Evolutionary conservation across 2,329 filamentous ascomycete genomes (phyloP).

Genomic region (Xylogone sp.): DNA sequence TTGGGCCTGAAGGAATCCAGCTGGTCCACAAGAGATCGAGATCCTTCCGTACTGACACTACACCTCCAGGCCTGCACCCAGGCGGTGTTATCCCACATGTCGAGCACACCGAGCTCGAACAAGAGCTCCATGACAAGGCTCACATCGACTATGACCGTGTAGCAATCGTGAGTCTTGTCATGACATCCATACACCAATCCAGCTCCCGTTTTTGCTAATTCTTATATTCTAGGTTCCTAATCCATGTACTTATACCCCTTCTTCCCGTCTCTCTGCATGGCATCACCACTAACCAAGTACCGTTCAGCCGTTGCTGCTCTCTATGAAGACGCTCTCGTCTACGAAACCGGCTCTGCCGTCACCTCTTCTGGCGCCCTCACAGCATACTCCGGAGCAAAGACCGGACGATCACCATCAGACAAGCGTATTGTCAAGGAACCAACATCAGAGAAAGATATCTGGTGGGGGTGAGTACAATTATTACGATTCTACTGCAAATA

Average conservation of each 20-base stretch:
- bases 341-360: slow-evolving; percentile 96
- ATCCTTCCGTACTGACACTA: slow-evolving; percentile 15
- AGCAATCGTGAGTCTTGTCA: slow-evolving; percentile 70
- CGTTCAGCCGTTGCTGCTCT: slow-evolving; percentile 79
- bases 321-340: slow-evolving; percentile 98
- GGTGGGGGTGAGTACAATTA: slow-evolving; percentile 66
- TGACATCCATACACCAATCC: background rate
- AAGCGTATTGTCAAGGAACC: slow-evolving; percentile 96
- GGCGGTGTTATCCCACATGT: slow-evolving; percentile 19
- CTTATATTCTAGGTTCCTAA: slow-evolving; percentile 63
- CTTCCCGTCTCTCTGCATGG: too few species aligned
- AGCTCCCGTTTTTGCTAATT: slow-evolving; percentile 8
- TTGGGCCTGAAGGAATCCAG: slow-evolving; percentile 19
- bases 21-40: slow-evolving; percentile 23
- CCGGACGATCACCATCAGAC: slow-evolving; percentile 91
- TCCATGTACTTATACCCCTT: slow-evolving; percentile 33
- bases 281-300: too few species aligned
- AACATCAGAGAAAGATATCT: slow-evolving; percentile 84
- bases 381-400: slow-evolving; percentile 97
- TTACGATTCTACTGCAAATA: background rate
- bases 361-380: slow-evolving; percentile 92
- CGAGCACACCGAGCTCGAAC: slow-evolving; percentile 95
- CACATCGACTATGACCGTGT: slow-evolving; percentile 99
- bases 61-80: slow-evolving; percentile 17
- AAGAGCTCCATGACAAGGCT: slow-evolving; percentile 94